Base-by-base conservation (phyloP, 2,329 filamentous ascomycete genomes). In the Aspergillus ochraceus region DNA sequence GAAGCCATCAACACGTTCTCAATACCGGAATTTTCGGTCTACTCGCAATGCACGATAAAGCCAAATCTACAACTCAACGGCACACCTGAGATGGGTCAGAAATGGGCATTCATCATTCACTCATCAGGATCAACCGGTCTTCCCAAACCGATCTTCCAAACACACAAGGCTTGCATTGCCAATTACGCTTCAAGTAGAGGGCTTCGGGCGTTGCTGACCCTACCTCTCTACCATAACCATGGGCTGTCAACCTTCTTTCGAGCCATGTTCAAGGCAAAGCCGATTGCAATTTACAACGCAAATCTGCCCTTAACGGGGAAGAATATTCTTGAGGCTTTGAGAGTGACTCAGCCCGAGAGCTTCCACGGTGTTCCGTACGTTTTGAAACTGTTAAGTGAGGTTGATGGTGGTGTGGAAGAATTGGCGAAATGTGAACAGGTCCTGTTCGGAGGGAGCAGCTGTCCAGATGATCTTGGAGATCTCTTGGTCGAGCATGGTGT, bases 291-390 rank as follows among this genome's bases (percentile, higher is more conserved):
- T 49, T 84, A 82, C 68, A 87, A 84, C 62, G 80, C 83, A 2
- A 75, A 76, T 2, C 66, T 88, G 2, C 86, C 86, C 0, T 70
- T 88, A 3, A 86, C 86, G 0, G 75, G 74, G 2, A 73, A 77
- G n/a, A 76, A 80, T n/a, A 71, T 87, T 1, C 70, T 83, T 1
- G 68, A 73, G 4, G 79, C 79, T 11, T 77, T 86, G 64, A 64
- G 71, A 9, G 69, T 69, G 8, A 69, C 79, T 57, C 62, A 78
- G 19, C 78, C 81, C 0, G 80, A 88, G 56, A 81, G 84, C 20
- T 82, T 89, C 32, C 82, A 87, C 58, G 81, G 79, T 2, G 87
- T 90, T 0, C 87, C 88, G 0, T 90, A 89, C 63, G 82, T 84
- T 0, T 70, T 90, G 19, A 89, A 89, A 66, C 74, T 90, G 0